phyloP scores from a whole-genome alignment of 345 rosid genomes.

The Salix caprea region DNA sequence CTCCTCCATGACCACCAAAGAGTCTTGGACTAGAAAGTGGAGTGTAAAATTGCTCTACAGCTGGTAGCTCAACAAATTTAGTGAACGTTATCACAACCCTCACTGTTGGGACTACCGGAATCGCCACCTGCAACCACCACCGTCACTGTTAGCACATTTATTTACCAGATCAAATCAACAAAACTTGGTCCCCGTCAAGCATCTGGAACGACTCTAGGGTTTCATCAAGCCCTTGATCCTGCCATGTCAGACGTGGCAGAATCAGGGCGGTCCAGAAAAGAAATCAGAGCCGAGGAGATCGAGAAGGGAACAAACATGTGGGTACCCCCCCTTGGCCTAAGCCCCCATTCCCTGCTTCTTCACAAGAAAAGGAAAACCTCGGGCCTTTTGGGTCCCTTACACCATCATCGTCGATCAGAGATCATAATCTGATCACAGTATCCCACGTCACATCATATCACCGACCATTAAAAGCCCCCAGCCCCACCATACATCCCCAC shows the following conservation, averaged over 20 bases:
- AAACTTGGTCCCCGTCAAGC: background rate
- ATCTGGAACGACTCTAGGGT: background rate
- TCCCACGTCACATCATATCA: conserved; percentile 25
- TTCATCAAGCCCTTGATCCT: background rate
- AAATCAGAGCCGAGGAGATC: background rate
- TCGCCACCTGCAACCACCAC: conserved; percentile 59
- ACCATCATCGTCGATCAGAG: conserved; percentile 13
- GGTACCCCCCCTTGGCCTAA: background rate
- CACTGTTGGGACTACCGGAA: conserved; percentile 96
- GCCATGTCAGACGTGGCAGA: conserved; percentile 13
- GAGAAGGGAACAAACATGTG: background rate
- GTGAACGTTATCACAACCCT: conserved; percentile 94
- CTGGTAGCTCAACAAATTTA: conserved; percentile 74
- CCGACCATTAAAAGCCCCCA: conserved; percentile 11
- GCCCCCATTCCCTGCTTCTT: background rate
- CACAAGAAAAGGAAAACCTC: conserved; percentile 7
- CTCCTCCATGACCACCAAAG: conserved; percentile 21
- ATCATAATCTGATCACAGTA: background rate
- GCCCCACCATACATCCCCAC: conserved; percentile 19
- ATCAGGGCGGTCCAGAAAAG: background rate
- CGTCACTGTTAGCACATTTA: background rate
- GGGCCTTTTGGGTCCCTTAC: conserved; percentile 21
- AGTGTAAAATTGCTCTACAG: conserved; percentile 78
- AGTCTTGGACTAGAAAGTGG: conserved; percentile 83
- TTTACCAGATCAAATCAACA: background rate